A percentile compares a stretch with the other conserved stretches of the same genome.
These are phyloP conservation scores for Boletus reticulatus DNA, from an alignment of 768 basidiomycete genomes.

Conservation along the genomic window DNA sequence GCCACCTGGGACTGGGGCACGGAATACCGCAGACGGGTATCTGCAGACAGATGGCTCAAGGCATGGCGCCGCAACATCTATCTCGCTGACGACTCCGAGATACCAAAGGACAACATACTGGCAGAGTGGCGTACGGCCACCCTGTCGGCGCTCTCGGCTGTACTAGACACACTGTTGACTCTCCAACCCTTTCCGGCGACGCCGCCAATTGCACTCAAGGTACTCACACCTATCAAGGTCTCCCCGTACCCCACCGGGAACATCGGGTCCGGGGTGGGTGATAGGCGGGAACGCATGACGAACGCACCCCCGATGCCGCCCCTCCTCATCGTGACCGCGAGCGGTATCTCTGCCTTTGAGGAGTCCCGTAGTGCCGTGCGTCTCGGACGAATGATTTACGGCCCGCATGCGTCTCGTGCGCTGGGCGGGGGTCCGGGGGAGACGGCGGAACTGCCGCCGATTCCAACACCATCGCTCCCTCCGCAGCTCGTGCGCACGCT, in stretches of 20 bases:
- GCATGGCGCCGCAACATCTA: slow-evolving; percentile 22
- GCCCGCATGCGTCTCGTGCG: slow-evolving; percentile 14
- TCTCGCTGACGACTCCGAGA: background rate
- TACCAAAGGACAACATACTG: background rate
- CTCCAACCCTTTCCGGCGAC: slow-evolving; percentile 28
- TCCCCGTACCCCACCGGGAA: slow-evolving; percentile 10
- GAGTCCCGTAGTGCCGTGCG: slow-evolving; percentile 25
- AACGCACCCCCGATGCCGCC: slow-evolving; percentile 34
- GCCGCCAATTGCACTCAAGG: slow-evolving; percentile 21
- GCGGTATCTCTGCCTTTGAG: slow-evolving; percentile 8
- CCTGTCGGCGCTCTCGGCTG: slow-evolving; percentile 23
- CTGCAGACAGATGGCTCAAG: slow-evolving; percentile 23
- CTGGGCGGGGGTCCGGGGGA: background rate
- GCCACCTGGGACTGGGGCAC: slow-evolving; percentile 21
- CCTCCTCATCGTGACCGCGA: slow-evolving; percentile 24
- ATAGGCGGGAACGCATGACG: slow-evolving; percentile 22
- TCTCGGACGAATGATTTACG: slow-evolving; percentile 15
- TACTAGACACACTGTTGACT: slow-evolving; percentile 36
- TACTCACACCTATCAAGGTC: slow-evolving; percentile 10
- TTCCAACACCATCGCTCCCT: slow-evolving; percentile 33
- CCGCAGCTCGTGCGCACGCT: slow-evolving; percentile 30
- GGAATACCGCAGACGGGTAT: slow-evolving; percentile 23
- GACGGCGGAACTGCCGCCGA: background rate
- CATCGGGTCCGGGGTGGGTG: background rate
- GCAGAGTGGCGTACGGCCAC: background rate